Base-by-base conservation (phyloP, 2,329 filamentous ascomycete genomes). In the Penicillium hesseltinei region DNA sequence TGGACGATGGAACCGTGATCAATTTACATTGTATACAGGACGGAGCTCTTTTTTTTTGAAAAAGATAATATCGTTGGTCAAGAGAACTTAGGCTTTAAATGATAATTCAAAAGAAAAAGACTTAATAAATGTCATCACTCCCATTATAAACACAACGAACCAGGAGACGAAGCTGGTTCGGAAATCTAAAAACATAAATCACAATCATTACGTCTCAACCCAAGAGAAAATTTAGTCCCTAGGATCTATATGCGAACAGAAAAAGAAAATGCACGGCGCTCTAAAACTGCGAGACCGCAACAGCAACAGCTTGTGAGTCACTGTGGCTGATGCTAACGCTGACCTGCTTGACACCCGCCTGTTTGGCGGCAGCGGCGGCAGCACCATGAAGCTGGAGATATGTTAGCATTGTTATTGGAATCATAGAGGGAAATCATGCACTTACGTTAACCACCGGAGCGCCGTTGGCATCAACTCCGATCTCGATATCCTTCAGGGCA, bases 281-380 rank as follows among this genome's bases (percentile, higher is more conserved):
- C 21, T 51, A 92, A 71, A 94, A 89, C 55, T 86, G 88, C 54
- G 92, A 88, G 59, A 96, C 89, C 2, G 95, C 94, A 69, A 99
- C 90, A 45, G 94, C 93, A 70, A 97, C 92, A 60, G 94, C 92
- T 78, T 99, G 94, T 58, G 83, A 88, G 67, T 97, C 93, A 39
- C 90, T 94, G 78, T 99, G 95, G 68, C 93, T 97, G 72, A 99
- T 97, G 71, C 92, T 96, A 66, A 99, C 89, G 64, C 84, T 93
- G 63, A 97, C 88, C 54, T 87, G 86, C 81, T 93, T 96, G 43
- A 97, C 87, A 60, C 92, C 91, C 27, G 89, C 91, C 74, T 90
- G 83, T 74, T 89, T 87, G n/a, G 94, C 94, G 53, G 91, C 91
- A 51, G 84, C 78, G 61, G 91, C 86, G 52, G 94, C 94, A 60